These are phyloP conservation scores for Sporothrix luriei DNA, from an alignment of 2,329 filamentous ascomycete genomes.

Conservation along the genomic window DNA sequence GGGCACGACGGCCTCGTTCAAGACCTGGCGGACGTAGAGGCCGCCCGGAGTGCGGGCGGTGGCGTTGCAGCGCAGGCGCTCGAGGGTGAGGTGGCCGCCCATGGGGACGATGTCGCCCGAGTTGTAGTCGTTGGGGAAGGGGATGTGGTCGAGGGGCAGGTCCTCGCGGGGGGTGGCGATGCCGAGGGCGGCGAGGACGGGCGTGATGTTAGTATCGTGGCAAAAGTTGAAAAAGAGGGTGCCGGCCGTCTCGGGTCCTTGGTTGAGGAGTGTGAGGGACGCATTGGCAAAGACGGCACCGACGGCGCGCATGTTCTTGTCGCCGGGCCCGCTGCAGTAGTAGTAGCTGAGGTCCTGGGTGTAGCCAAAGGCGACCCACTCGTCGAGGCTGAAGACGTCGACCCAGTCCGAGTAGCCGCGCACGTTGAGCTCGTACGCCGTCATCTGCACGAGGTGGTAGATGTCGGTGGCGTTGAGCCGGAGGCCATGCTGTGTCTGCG, in stretches of 20 bases:
- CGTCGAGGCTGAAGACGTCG: conserved; percentile 61
- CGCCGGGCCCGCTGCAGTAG: conserved; percentile 63
- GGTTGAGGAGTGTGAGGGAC: conserved; percentile 31
- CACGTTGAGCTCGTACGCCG: conserved; percentile 34
- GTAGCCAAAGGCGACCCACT: conserved; percentile 67
- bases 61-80: conserved; percentile 58
- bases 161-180: conserved; percentile 20
- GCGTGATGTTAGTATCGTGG: conserved; percentile 36
- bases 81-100: conserved; percentile 67
- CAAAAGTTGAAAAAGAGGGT: conserved; percentile 32
- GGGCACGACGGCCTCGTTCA: conserved; percentile 67
- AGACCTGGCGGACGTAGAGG: conserved; percentile 57
- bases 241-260: conserved; percentile 27
- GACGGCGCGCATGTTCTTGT: conserved; percentile 34
- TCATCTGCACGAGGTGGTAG: conserved; percentile 34
- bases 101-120: conserved; percentile 56
- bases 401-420: conserved; percentile 61
- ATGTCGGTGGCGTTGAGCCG: conserved; percentile 30
- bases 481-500: conserved; percentile 22
- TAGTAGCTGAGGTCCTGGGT: conserved; percentile 68
- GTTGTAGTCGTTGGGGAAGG: conserved; percentile 38
- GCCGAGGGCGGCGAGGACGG: conserved; percentile 33
- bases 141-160: conserved; percentile 53
- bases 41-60: conserved; percentile 18
- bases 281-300: conserved; percentile 34